A percentile compares a stretch with the other conserved stretches of the same genome.
These are phyloP conservation scores for Phaeomoniella chlamydospora DNA, from an alignment of 2,329 filamentous ascomycete genomes.

Conservation along the genomic window DNA sequence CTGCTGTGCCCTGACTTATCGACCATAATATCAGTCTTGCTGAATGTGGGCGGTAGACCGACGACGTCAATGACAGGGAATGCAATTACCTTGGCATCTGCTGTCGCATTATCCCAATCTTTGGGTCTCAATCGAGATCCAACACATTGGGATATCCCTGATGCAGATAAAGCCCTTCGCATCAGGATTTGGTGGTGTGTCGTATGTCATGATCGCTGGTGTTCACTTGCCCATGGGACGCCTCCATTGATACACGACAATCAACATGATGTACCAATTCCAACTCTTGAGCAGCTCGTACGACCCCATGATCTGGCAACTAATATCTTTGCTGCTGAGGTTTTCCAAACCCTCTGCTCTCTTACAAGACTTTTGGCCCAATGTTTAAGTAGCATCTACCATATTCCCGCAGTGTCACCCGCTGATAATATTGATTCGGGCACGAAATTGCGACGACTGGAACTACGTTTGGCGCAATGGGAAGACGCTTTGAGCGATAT, in stretches of 20 bases:
- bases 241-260: conserved; percentile 31
- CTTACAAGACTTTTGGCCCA: conserved; percentile 28
- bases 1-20: conserved; percentile 44
- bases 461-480: conserved; percentile 28
- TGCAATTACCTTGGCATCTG: conserved; percentile 33
- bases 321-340: too few species aligned
- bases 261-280: conserved; percentile 35
- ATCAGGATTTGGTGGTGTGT: conserved; percentile 44
- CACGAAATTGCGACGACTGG: conserved; percentile 16
- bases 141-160: conserved; percentile 36
- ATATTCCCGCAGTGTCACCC: conserved; percentile 13
- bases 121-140: conserved; percentile 41
- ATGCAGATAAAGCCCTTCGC: conserved; percentile 34
- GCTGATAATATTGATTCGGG: conserved; percentile 1
- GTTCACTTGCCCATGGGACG: conserved; percentile 38
- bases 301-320: conserved; percentile 3
- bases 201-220: conserved; percentile 41
- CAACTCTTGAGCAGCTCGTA: conserved; percentile 17
- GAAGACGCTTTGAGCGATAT: conserved; percentile 21
- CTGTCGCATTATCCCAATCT: conserved; percentile 37
- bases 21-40: conserved; percentile 40
- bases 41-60: conserved; percentile 46
- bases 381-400: conserved; percentile 19
- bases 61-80: conserved; percentile 47
- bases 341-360: conserved; percentile 31